phyloP scores from a whole-genome alignment of 208 protist species.

The Trypanosoma cruzi region DNA sequence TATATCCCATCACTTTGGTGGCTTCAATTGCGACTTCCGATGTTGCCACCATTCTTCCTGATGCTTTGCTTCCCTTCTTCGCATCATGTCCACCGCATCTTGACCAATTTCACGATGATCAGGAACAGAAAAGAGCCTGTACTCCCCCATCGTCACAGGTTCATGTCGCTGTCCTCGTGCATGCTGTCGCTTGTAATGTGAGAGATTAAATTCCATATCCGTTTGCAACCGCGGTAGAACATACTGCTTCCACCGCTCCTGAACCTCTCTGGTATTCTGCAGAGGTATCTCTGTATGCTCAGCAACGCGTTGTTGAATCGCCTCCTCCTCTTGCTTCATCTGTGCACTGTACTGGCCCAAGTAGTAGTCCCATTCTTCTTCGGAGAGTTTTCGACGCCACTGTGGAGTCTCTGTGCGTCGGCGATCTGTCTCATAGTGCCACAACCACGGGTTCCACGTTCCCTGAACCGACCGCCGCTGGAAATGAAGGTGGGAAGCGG shows the following conservation, averaged over 20 bases:
- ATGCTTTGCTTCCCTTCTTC: conserved; percentile 58
- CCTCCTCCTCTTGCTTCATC: conserved; percentile 79
- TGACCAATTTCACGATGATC: conserved; percentile 70
- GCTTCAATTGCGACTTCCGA: conserved; percentile 72
- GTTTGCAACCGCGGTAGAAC: conserved; percentile 75
- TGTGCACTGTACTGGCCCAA: conserved; percentile 70
- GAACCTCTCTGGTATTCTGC: conserved; percentile 57
- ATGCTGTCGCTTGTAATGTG: conserved; percentile 66
- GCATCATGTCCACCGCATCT: conserved; percentile 83
- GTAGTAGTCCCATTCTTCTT: conserved; percentile 84
- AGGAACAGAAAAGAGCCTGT: conserved; percentile 77
- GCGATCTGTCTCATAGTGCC: conserved; percentile 61
- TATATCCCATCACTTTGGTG: conserved; percentile 40
- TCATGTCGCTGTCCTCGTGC: conserved; percentile 30
- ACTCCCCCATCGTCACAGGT: conserved; percentile 58
- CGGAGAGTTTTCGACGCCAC: conserved; percentile 77
- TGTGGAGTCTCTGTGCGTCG: conserved; percentile 32
- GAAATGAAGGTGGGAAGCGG: conserved; percentile 56
- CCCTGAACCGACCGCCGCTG: conserved; percentile 79
- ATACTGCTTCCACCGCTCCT: conserved; percentile 73
- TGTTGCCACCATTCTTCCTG: conserved; percentile 79
- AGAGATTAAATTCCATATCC: conserved; percentile 78
- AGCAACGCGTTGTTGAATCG: conserved; percentile 47
- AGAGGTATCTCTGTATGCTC: conserved; percentile 63
- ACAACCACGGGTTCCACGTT: conserved; percentile 84